Base-by-base conservation (phyloP, 345 rosid genomes). In the Raphanus raphanistrum region DNA sequence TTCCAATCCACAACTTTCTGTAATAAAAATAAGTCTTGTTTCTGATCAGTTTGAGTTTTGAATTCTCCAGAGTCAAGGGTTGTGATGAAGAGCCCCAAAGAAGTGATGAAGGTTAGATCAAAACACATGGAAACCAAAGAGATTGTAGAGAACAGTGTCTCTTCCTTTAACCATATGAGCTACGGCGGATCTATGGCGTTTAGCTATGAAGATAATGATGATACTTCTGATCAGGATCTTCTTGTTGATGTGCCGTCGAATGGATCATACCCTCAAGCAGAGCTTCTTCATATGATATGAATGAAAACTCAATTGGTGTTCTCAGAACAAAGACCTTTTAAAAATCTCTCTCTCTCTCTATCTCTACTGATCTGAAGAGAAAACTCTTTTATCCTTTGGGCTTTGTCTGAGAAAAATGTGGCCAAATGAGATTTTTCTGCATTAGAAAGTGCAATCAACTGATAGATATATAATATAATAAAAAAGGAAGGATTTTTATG, bases 231-330 rank as follows among this genome's bases (percentile, higher is more conserved):
- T 72, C 90, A 92, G 66, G 96, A 91, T 79, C 84, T 95, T 83
- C 94, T 95, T 74, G 79, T 92, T 71, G 91, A 92, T 25, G 90
- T 95, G 68, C 97, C 99, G 57, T 88, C 87, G 63, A 90, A 89
- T 35, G 81, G 90, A 77, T 95, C 92, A 69, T 95, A 92, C 73
- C 89, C 96, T 45, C 92, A 91, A 72, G 98, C 99, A 33, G 99
- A 95, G 84, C 96, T 95, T 66, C 98, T 95, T 77, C 84, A 74
- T 16, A 75, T 69, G 69, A 70, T 70, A 41, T 80, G 72, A 69
- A 8, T 25, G 68, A 58, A 55, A 79, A 60, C 70, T 73, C 68
- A 48, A 41, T 41, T 50, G 69, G 78, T 68, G 48, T 67, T 71
- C 78, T 74, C 78, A 79, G 77, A 59, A 52, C 65, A 73, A 73